Evolutionary conservation across 192 early-diverging fungal genomes (phyloP), one percentile per base, ranked within the genome.

Genomic region (Linnemannia elongata): DNA sequence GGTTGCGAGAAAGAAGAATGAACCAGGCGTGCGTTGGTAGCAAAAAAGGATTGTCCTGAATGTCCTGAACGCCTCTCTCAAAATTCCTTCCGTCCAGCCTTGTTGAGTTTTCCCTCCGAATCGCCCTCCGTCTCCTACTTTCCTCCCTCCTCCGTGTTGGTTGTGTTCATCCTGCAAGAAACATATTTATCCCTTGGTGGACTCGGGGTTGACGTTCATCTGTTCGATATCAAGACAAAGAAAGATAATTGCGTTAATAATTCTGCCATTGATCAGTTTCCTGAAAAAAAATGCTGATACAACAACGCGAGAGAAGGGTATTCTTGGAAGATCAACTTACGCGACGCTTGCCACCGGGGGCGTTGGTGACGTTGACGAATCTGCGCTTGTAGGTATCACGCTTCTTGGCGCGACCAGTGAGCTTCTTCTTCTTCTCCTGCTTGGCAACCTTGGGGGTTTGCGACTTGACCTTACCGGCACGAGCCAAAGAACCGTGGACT

Each of bases 391-490:
- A 99, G 81, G 93, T 92, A 77, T 97, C 92, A 87, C 98, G 93
- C 96, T 98, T 99, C 94, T 97, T 97, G 89, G 97, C 97, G 88
- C 98, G 97, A 91, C 98, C 95, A 82, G 90, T 90, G 88, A 90
- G 89, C 93, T 96, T 94, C 95, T 99, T 99, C 92, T 96, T 94
- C 95, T 98, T 97, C 90, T 98, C 97, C 89, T 97, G 95, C 94
- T 96, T 95, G 88, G 97, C 97, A 82, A 99, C 98, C 94, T 98
- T 98, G 88, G 98, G 97, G 87, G 95, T 96, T 93, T 99, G 98
- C 83, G 95, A 96, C 97, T 99, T 99, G 91, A 99, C 98, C 93
- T 99, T 99, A 96, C 98, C 98, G 93, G 98, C 98, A 99, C 98
- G 98, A 93, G 98, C 97, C 90, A 99, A 95, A 88, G 97, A 98